Base-by-base conservation (phyloP, 768 basidiomycete genomes). In the Naematelia encephala region DNA sequence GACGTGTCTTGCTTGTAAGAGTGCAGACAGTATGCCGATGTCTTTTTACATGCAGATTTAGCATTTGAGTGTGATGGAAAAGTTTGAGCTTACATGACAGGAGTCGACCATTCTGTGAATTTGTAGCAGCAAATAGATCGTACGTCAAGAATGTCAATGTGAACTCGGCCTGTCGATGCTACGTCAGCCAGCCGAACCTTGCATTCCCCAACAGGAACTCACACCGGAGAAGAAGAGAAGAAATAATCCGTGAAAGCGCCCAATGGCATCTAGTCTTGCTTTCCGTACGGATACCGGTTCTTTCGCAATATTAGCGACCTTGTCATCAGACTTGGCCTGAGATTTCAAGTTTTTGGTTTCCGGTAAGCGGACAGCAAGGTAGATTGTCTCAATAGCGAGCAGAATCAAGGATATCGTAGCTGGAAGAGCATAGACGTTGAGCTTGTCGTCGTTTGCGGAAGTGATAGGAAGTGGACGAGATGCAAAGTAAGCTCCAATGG, bases 401-500 rank as follows among this genome's bases (percentile, higher is more conserved):
- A 99, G 82, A 1, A 86, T 80, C 29, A 97, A 77, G 10, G 91
- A 90, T 28, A 96, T 80, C 26, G 86, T 69, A 0, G 94, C 94
- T n/a, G 96, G 96, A 2, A 84, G 82, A 3, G 89, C 93, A 69
- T 94, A 98, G 11, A 93, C 82, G 69, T 98, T 98, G 56, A 62
- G 66, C 19, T 26, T 60, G 22, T 50, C 52, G 16, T 45, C 51
- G 19, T 53, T 39, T 12, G 49, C 43, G 5, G 60, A 43, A 23
- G 54, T 25, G 3, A 81, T 79, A 1, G 89, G 86, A 5, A 89
- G 77, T 1, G 91, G 89, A 27, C 82, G 83, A n/a, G 91, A 87
- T 1, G 93, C 90, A 78, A 97, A 92, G 80, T 92, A 94, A 1
- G 94, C 94, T 51, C 94, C 94, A 57, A 99, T 86, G 14, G 91